Evolutionary conservation across 371 early-diverging fungal genomes (phyloP).

Genomic region (Apophysomyces ossiformis): DNA sequence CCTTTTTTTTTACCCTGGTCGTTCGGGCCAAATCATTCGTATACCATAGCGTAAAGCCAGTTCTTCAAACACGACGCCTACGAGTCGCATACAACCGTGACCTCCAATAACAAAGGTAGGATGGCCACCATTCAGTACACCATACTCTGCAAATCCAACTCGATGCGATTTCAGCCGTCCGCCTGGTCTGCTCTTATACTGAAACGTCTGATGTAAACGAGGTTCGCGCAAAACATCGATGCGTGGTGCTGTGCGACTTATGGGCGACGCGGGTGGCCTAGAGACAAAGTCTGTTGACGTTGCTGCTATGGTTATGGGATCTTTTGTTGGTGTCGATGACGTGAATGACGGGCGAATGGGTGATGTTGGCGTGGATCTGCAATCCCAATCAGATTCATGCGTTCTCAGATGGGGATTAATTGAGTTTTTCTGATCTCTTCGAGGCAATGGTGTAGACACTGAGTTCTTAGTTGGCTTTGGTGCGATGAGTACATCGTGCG

Average conservation of each 20-base stretch:
- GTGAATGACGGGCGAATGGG: conserved; percentile 5
- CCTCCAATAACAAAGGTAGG: conserved; percentile 55
- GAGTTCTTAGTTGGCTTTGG: background rate
- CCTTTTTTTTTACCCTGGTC: conserved; percentile 44
- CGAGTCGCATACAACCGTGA: conserved; percentile 48
- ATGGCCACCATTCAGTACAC: conserved; percentile 32
- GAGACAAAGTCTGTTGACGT: background rate
- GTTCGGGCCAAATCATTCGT: conserved; percentile 55
- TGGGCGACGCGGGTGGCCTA: conserved; percentile 9
- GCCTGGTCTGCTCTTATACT: conserved; percentile 26
- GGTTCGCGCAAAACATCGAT: conserved; percentile 41
- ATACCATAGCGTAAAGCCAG: conserved; percentile 37
- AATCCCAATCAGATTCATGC: background rate
- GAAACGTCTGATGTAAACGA: conserved; percentile 48
- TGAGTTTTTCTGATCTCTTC: background rate
- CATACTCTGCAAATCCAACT: conserved; percentile 56
- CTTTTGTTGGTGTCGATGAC: background rate
- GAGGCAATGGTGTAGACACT: conserved; percentile 1
- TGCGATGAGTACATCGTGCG: background rate
- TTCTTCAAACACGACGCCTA: conserved; percentile 59
- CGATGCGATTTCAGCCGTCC: conserved; percentile 31
- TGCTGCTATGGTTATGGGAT: conserved; percentile 9
- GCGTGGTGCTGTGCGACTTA: conserved; percentile 18
- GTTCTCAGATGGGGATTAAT: background rate
- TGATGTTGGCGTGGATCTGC: conserved; percentile 3